Base-by-base conservation (phyloP, 164 flowering plant genomes). In the Magnolia sinica region DNA sequence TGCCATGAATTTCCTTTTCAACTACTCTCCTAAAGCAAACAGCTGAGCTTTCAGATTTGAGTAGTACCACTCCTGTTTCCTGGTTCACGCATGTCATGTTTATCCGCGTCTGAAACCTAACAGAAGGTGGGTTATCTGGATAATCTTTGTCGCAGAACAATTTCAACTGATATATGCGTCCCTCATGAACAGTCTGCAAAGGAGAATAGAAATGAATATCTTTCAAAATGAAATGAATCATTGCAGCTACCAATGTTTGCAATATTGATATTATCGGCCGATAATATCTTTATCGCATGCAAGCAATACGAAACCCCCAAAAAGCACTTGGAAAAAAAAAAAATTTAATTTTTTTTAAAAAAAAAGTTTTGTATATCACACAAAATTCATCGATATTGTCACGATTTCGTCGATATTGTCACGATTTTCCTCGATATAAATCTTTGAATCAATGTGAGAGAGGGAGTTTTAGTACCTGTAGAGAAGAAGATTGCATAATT, bases 31-130 rank as follows among this genome's bases (percentile, higher is more conserved):
- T 10, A 55, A 16, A 16, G 61, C 61, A 55, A 55, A 55, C 61
- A 55, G 13, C 61, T 10, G 18, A 55, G 13, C 61, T 10, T 52
- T 52, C 58, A 29, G 20, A 68, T 68, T 29, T 29, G 71, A 29
- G 71, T 29, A 31, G 71, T 68, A 91, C 97, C 91, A 88, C 75
- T 79, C 94, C 97, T 69, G 86, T 88, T 76, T 92, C 97, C 45
- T 79, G 90, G 78, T 88, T 89, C 77, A 92, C 93, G 68, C 94
- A 89, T 58, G 85, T 86, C 97, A 92, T 91, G 82, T 91, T 92
- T 45, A 92, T 85, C 84, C 88, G 79, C 23, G 89, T 80, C 73
- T 92, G 94, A 76, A 92, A 92, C 82, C 87, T 87, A 18, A 91
- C 94, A 49, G 84, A 79, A 11, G 94, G 93, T 29, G 91, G 94